Evolutionary conservation across 768 basidiomycete genomes (phyloP), one percentile per base, ranked within the genome.

Genomic region (Tephrocybe sp.): DNA sequence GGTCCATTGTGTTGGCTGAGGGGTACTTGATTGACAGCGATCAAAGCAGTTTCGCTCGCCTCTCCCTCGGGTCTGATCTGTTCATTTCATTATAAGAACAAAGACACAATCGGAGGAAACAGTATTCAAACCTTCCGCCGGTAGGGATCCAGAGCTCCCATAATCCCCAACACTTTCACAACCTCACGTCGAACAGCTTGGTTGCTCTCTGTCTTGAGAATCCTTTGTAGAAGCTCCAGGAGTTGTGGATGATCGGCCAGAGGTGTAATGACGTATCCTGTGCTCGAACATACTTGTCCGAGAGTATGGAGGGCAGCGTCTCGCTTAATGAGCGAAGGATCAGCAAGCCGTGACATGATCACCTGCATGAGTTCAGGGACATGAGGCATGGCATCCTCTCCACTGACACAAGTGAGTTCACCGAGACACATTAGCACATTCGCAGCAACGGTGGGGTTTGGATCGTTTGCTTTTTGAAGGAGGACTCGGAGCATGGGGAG

Each of bases 101-200:
- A 19, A 29, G 34, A 31, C 18, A 11, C 38, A 25, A 31, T 29
- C 11, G 27, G 29, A 29, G 42, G 24, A 0, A 22, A 36, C 23
- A 21, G 6, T 27, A 34, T 18, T 47, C 49, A 39, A 61, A 92
- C 94, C 82, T 95, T 94, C 56, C 94, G 84, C 60, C 87, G 79
- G 66, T 97, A 99, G 0, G 97, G 97, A 65, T 99, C 97, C 24
- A 98, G 69, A 5, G 97, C 97, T 41, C 97, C 97, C 15, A 99
- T 77, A 43, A 97, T 92, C 54, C 97, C 97, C 52, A 99, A 78
- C 3, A 97, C 94, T 63, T 94, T 90, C 47, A 98, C 87, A 13
- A 95, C 87, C 57, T 98, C 95, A 24, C 95, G 77, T 38, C 91
- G 75, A 10, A 93, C 85, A 11, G 73, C 69, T 58, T 77, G 78